Evolutionary conservation across 169 alveolate species (phyloP).

Genomic region (Plasmodium knowlesi): DNA sequence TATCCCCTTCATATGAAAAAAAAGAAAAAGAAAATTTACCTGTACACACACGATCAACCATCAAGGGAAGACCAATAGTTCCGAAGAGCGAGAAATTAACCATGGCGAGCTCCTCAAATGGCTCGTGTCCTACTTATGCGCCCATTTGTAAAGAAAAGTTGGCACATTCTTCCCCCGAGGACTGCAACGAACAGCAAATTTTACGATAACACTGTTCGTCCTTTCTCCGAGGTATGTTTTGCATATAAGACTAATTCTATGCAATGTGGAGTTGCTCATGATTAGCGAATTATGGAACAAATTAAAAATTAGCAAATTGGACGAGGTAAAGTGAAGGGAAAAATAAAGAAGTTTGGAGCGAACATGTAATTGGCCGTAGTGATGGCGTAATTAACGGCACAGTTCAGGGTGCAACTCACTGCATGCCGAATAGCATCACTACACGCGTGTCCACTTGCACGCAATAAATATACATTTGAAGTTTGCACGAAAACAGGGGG

Average conservation of each 20-base stretch:
- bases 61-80: neutral
- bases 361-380: neutral
- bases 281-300: constrained; percentile 1
- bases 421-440: neutral
- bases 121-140: neutral
- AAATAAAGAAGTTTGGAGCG: neutral
- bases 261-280: neutral
- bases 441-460: neutral
- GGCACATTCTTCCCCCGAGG: neutral
- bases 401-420: neutral
- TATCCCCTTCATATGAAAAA: neutral
- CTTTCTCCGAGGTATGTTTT: neutral
- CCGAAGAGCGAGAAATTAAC: neutral
- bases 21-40: neutral
- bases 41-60: neutral
- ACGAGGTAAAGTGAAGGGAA: neutral
- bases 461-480: neutral
- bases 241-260: neutral
- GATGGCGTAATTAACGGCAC: neutral
- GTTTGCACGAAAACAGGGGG: neutral
- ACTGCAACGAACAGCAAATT: neutral
- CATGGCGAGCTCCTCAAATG: neutral
- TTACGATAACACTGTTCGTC: neutral
- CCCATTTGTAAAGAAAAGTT: neutral
- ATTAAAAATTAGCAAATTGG: neutral